Evolutionary conservation across 108 stramenopile genomes (phyloP).

Genomic region (Mayamaea pseudoterrestris): DNA sequence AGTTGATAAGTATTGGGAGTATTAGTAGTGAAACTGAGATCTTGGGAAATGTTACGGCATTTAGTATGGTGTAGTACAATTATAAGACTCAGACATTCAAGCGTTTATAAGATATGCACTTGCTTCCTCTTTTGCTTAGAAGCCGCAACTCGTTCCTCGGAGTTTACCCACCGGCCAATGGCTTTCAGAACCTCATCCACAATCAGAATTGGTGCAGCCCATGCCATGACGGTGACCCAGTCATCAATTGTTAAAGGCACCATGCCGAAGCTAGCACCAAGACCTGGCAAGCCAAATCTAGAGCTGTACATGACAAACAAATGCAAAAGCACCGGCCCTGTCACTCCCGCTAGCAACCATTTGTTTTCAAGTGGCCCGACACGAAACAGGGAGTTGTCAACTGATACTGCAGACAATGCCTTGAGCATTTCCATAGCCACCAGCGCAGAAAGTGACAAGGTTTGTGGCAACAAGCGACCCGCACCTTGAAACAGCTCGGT

Average conservation of each 20-base stretch:
- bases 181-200: conserved; percentile 87
- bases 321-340: conserved; percentile 83
- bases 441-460: conserved; percentile 83
- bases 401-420: conserved; percentile 91
- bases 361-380: conserved; percentile 84
- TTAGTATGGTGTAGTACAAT: too few relatives aligned
- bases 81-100: too few relatives aligned
- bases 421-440: conserved; percentile 96
- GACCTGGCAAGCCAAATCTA: conserved; percentile 36
- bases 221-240: conserved; percentile 76
- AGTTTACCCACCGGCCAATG: conserved; percentile 26
- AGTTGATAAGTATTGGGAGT: too few relatives aligned
- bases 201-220: conserved; percentile 81
- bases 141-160: not conserved
- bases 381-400: conserved; percentile 77
- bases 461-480: conserved; percentile 77
- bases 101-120: too few relatives aligned
- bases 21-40: too few relatives aligned
- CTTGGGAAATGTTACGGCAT: too few relatives aligned
- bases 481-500: conserved; percentile 65
- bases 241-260: conserved; percentile 61
- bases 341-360: conserved; percentile 84
- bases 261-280: conserved; percentile 84
- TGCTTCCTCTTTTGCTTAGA: conserved; percentile 1
- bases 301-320: conserved; percentile 75